These are phyloP conservation scores for Neopestalotiopsis sp. DNA, from an alignment of 2,329 filamentous ascomycete species.

Conservation along the genomic window DNA sequence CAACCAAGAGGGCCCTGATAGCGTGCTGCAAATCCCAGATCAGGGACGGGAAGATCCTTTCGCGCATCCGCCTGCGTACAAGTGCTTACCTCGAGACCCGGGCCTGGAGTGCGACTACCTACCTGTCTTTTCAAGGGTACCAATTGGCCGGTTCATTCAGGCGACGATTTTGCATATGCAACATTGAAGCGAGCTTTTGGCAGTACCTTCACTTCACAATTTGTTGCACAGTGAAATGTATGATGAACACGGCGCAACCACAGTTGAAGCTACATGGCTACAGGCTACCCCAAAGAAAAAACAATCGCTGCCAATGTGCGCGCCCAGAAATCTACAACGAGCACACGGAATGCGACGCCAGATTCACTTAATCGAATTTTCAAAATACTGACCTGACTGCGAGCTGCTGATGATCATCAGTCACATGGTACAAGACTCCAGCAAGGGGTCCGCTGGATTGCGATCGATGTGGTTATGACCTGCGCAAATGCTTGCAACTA, in stretches of 20 bases:
- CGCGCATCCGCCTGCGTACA: background rate
- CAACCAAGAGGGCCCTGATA: background rate
- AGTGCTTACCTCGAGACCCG: conserved; percentile 1
- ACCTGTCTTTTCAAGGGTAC: background rate
- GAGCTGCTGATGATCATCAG: background rate
- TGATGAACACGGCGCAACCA: background rate
- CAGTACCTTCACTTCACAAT: background rate
- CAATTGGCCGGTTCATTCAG: conserved; percentile 1
- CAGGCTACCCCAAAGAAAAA: background rate
- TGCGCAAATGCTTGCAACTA: background rate
- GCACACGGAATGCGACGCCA: background rate
- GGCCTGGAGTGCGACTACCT: background rate
- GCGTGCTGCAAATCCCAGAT: background rate
- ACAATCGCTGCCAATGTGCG: background rate
- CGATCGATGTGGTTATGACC: background rate
- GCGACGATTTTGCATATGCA: background rate
- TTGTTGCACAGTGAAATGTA: background rate
- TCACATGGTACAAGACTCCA: background rate
- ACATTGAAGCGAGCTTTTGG: background rate
- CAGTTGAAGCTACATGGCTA: background rate
- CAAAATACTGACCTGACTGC: background rate
- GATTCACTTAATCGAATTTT: background rate
- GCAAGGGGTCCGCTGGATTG: background rate
- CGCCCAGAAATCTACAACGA: background rate
- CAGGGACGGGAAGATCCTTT: conserved; percentile 12